phyloP scores from a whole-genome alignment of 2,329 filamentous ascomycete genomes.

The Ascochyta koolunga region DNA sequence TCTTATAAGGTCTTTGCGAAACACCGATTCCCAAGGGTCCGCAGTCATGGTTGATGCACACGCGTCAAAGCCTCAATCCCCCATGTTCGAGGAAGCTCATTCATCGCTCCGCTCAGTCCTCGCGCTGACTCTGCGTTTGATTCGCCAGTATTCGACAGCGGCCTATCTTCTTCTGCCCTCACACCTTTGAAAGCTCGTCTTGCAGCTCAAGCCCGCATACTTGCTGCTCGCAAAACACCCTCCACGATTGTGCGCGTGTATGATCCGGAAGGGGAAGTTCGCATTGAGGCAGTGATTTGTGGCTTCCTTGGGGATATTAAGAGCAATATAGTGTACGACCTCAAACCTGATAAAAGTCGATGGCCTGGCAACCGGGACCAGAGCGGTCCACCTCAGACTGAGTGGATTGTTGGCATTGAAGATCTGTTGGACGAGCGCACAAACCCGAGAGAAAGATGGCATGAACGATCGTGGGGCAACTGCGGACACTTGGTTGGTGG shows the following conservation, averaged over 20 bases:
- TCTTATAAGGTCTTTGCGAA: conserved; percentile 16
- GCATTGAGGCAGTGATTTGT: conserved; percentile 62
- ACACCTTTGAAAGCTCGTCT: conserved; percentile 63
- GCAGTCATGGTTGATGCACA: conserved; percentile 1
- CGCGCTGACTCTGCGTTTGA: conserved; percentile 32
- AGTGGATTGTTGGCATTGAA: conserved; percentile 36
- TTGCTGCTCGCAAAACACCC: conserved; percentile 61
- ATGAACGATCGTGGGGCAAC: conserved; percentile 7
- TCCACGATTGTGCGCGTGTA: conserved; percentile 65
- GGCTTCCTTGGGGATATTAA: conserved; percentile 67
- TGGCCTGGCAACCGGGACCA: conserved; percentile 13
- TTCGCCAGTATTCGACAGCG: conserved; percentile 13
- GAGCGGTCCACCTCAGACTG: conserved; percentile 14
- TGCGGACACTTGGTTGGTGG: conserved; percentile 28
- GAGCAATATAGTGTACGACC: conserved; percentile 65
- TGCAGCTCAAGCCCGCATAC: conserved; percentile 69
- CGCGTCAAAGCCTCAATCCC: background rate
- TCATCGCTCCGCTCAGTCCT: conserved; percentile 1
- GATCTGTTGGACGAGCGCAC: conserved; percentile 30
- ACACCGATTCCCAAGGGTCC: background rate
- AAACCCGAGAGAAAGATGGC: background rate
- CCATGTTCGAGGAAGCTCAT: background rate
- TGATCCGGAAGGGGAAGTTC: conserved; percentile 54
- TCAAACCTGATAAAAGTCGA: conserved; percentile 59
- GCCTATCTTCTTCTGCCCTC: conserved; percentile 22